A percentile compares a stretch with the other conserved stretches of the same genome.
Conservation (phyloP, 495 filamentous ascomycete genomes). For the Neurospora intermedia region DNA sequence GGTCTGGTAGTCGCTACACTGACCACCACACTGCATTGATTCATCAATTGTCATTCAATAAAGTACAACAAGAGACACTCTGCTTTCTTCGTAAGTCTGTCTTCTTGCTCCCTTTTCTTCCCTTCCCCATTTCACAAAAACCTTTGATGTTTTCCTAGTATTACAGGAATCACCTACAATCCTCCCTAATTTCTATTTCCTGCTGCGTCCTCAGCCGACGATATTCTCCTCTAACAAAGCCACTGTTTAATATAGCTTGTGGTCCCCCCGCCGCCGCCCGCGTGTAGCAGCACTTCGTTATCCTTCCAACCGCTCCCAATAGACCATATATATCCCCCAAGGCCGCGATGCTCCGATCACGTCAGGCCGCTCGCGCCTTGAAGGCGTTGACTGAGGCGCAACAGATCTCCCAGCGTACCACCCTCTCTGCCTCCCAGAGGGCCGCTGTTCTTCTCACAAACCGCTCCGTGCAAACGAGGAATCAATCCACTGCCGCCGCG, state of each 20-base stretch:
- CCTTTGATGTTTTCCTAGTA: not conserved
- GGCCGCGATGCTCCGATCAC: slow-evolving; percentile 30
- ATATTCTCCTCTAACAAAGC: not conserved
- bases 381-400: slow-evolving; percentile 31
- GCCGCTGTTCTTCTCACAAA: slow-evolving; percentile 17
- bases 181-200: not conserved
- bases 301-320: not conserved
- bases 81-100: not conserved
- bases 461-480: slow-evolving; percentile 21
- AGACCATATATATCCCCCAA: slow-evolving; percentile 4
- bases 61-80: not conserved
- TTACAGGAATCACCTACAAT: not conserved
- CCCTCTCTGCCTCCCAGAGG: slow-evolving; percentile 13
- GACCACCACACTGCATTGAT: not conserved
- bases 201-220: not conserved
- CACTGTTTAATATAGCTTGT: not conserved
- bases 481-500: slow-evolving; percentile 22
- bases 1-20: not conserved
- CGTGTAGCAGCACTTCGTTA: not conserved
- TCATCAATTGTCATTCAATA: not conserved
- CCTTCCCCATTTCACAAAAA: not conserved
- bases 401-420: slow-evolving; percentile 18
- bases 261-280: not conserved
- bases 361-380: slow-evolving; percentile 31
- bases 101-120: not conserved